phyloP scores from a whole-genome alignment of 2,329 filamentous ascomycete species.

The Didymella sp. region DNA sequence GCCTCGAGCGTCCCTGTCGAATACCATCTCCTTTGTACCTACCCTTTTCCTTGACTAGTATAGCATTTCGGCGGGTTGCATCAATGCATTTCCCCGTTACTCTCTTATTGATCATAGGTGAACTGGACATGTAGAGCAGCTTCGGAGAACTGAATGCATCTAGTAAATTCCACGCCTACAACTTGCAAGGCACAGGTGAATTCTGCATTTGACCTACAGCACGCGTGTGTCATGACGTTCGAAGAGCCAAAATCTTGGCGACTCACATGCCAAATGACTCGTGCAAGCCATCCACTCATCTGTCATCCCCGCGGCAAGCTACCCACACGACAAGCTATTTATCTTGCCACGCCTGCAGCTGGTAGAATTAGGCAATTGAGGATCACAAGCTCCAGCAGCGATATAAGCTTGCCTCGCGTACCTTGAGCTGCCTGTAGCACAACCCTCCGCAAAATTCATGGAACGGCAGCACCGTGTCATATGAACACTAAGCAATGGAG shows the following conservation, averaged over 20 bases:
- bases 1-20: slow-evolving; percentile 26
- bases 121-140: slow-evolving; percentile 14
- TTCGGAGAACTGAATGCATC: slow-evolving; percentile 8
- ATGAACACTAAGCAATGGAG: slow-evolving; percentile 68
- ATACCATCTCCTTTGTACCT: slow-evolving; percentile 44
- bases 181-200: background rate
- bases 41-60: slow-evolving; percentile 34
- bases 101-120: slow-evolving; percentile 19
- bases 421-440: background rate
- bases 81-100: slow-evolving; percentile 24
- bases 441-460: slow-evolving; percentile 20
- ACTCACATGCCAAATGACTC: slow-evolving; percentile 36
- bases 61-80: slow-evolving; percentile 41
- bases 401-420: slow-evolving; percentile 10
- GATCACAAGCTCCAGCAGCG: slow-evolving; percentile 5
- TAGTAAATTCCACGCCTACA: background rate
- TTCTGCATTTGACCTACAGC: slow-evolving; percentile 1
- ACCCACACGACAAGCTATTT: slow-evolving; percentile 19
- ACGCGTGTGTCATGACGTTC: slow-evolving; percentile 12
- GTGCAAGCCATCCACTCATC: slow-evolving; percentile 22
- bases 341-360: slow-evolving; percentile 21
- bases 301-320: slow-evolving; percentile 24
- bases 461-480: slow-evolving; percentile 27
- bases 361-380: slow-evolving; percentile 16
- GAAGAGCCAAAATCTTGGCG: slow-evolving; percentile 29